phyloP scores from a whole-genome alignment of 768 basidiomycete genomes.

The Lactarius akahatsu region DNA sequence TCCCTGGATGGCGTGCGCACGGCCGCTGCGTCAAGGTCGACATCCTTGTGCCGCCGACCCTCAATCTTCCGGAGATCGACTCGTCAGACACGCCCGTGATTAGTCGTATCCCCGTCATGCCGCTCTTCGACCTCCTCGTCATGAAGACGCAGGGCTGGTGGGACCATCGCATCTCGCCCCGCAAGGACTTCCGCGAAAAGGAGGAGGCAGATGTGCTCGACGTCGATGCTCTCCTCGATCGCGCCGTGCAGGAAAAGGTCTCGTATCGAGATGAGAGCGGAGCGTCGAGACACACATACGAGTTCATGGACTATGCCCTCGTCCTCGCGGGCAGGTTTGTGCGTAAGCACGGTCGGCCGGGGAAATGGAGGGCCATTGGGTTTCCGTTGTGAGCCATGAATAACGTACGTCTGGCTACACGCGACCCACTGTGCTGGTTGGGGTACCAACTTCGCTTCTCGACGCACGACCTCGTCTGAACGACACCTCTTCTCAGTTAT shows the following conservation, averaged over 20 bases:
- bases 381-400: slow-evolving; percentile 1
- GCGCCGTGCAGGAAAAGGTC: not conserved
- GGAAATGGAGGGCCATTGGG: not conserved
- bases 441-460: not conserved
- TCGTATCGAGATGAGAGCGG: not conserved
- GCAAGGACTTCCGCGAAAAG: slow-evolving; percentile 6
- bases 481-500: not conserved
- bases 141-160: slow-evolving; percentile 22
- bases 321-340: not conserved
- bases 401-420: not conserved
- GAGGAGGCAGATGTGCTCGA: not conserved
- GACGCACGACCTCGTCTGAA: not conserved
- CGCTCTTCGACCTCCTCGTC: slow-evolving; percentile 13
- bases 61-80: slow-evolving; percentile 5
- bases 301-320: not conserved
- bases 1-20: not conserved
- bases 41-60: slow-evolving; percentile 12
- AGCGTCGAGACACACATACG: not conserved
- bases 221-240: slow-evolving; percentile 7
- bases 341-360: not conserved
- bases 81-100: not conserved
- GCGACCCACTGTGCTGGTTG: not conserved
- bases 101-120: slow-evolving; percentile 14
- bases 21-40: slow-evolving; percentile 15
- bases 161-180: not conserved